These are phyloP conservation scores for Scedosporium dehoogii DNA, from an alignment of 2,329 filamentous ascomycete species.

Conservation along the genomic window DNA sequence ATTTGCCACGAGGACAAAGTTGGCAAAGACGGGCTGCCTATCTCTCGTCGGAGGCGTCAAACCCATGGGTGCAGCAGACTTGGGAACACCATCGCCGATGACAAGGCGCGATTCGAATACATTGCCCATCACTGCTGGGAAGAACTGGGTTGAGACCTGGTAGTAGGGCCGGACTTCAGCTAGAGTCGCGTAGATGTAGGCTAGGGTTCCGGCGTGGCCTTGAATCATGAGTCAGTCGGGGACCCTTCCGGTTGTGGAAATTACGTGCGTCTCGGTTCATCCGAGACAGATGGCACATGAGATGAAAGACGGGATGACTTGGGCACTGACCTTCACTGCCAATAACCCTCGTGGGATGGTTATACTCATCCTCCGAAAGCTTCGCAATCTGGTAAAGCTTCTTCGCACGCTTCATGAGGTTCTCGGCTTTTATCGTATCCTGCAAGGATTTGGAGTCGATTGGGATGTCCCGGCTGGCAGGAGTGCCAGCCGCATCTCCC, in stretches of 20 bases:
- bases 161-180: conserved; percentile 50
- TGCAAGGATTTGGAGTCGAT: conserved; percentile 48
- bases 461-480: conserved; percentile 23
- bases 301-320: conserved; percentile 5
- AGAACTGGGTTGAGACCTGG: conserved; percentile 50
- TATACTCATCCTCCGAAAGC: conserved; percentile 47
- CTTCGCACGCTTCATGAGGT: conserved; percentile 49
- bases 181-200: conserved; percentile 50
- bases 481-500: neutral
- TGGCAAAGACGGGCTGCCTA: conserved; percentile 47
- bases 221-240: conserved; percentile 5
- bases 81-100: conserved; percentile 41
- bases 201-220: conserved; percentile 55
- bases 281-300: conserved; percentile 3
- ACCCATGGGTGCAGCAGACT: conserved; percentile 46
- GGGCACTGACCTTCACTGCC: conserved; percentile 46
- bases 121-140: conserved; percentile 51
- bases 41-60: conserved; percentile 57
- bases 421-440: conserved; percentile 41
- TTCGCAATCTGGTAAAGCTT: conserved; percentile 54
- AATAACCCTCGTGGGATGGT: conserved; percentile 62
- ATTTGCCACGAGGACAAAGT: conserved; percentile 50
- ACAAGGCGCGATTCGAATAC: conserved; percentile 49
- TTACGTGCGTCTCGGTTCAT: neutral
- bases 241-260: neutral